Base-by-base conservation (phyloP, 2,329 filamentous ascomycete species). In the Furcasterigmium sp. region DNA sequence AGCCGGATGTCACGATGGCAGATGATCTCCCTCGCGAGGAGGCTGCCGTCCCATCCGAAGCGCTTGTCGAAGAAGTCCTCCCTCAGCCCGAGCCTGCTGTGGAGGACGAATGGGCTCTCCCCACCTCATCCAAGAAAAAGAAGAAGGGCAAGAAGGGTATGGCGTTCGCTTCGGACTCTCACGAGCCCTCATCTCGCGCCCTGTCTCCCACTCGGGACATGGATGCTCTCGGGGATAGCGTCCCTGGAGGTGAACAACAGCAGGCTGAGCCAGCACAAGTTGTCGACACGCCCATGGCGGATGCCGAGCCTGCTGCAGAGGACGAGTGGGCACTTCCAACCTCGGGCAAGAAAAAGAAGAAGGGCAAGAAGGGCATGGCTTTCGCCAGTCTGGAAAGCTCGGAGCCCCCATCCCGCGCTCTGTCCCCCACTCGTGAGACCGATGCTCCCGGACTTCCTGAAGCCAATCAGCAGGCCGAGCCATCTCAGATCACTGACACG, bases 331-430 rank as follows among this genome's bases (percentile, higher is more conserved):
- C 30, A 14, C 39, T 42, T 32, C 37, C 49, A 20, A 55, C 52
- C 21, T n/a, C n/a, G n/a, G 49, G 51, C 14, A 56, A 58, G 42
- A 58, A 58, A 30, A 61, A 59, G 45, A 64, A 62, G 41, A 58
- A 53, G 19, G 51, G 20, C 39, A 41, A 36, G 30, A 41, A 41
- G 39, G 19, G 30, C 39, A 41, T 34, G 20, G 39, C 20, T 18
- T 20, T 35, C 9, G 32, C 32, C 32, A 11, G 23, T 11, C 23
- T 26, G 23, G 23, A 26, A 7, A 26, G 7, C 7, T 26, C 23
- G 11, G 23, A 26, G 23, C 23, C 23, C 7, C 11, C 23, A 26
- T 26, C 23, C 11, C 23, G 23, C 23, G 23, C 23, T 26, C 7
- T 26, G 23, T 26, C 23, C 11, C 23, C 23, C 23, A 26, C 23